Evolutionary conservation across 352 stramenopile genomes (phyloP).

Genomic region (Phytophthora tentaculata): DNA sequence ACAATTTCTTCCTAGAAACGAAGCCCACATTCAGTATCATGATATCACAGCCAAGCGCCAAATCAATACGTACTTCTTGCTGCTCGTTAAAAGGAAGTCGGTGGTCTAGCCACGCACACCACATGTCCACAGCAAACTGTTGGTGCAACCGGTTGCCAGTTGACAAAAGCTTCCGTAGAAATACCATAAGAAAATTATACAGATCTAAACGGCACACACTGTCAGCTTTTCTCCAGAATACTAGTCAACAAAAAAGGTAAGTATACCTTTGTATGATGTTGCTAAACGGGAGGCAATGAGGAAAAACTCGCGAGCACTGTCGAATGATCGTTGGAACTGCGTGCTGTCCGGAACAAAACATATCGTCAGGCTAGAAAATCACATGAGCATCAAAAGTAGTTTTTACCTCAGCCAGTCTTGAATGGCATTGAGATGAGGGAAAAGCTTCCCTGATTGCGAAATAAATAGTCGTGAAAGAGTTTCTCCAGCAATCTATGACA

Average conservation of each 20-base stretch:
- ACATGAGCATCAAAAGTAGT: not conserved
- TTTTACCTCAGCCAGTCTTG: conserved; percentile 74
- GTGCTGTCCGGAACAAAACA: conserved; percentile 31
- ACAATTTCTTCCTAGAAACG: conserved; percentile 59
- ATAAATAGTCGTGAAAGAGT: conserved; percentile 56
- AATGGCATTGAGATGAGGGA: conserved; percentile 56
- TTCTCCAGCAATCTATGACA: conserved; percentile 31
- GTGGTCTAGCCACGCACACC: conserved; percentile 70
- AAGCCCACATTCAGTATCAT: not conserved
- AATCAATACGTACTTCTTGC: conserved; percentile 60
- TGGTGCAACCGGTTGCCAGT: conserved; percentile 50
- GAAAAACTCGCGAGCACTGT: conserved; percentile 50
- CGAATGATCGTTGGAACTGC: conserved; percentile 56
- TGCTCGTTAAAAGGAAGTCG: conserved; percentile 51
- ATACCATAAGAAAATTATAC: conserved; percentile 85
- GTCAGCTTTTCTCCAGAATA: conserved; percentile 4
- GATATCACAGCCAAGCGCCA: not conserved
- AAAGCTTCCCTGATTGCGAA: conserved; percentile 42
- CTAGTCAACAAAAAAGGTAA: not conserved
- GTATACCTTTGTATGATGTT: conserved; percentile 50
- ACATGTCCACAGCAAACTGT: conserved; percentile 70
- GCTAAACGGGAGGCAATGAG: conserved; percentile 52
- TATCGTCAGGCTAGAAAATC: not conserved
- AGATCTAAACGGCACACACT: conserved; percentile 41
- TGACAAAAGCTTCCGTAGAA: conserved; percentile 79